Evolutionary conservation across 1,284 basidiomycete genomes (phyloP).

Genomic region (Moniliella sp.): DNA sequence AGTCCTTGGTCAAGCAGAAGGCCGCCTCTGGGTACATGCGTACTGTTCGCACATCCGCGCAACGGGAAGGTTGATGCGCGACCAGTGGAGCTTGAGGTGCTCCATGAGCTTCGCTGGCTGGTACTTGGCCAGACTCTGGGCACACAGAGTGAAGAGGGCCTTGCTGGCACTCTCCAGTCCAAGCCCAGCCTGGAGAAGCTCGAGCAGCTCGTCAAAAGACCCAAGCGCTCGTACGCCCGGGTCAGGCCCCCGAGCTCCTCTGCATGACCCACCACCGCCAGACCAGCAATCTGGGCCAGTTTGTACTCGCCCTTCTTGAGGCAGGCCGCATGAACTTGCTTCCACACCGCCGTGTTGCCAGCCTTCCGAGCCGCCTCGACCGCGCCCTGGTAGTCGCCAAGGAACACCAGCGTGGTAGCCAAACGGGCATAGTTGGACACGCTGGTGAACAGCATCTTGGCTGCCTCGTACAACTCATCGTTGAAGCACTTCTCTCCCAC

Average conservation of each 20-base stretch:
- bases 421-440: slow-evolving; percentile 96
- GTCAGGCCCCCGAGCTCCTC: slow-evolving; percentile 72
- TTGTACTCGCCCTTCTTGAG: slow-evolving; percentile 93
- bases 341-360: slow-evolving; percentile 98
- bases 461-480: slow-evolving; percentile 88
- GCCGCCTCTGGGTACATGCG: slow-evolving; percentile 96
- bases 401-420: slow-evolving; percentile 91
- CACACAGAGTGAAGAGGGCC: slow-evolving; percentile 65
- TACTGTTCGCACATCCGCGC: slow-evolving; percentile 79
- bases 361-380: slow-evolving; percentile 97
- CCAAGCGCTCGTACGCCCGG: slow-evolving; percentile 66
- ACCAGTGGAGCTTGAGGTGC: slow-evolving; percentile 88
- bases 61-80: slow-evolving; percentile 84
- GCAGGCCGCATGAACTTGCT: slow-evolving; percentile 95
- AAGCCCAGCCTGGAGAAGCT: slow-evolving; percentile 73
- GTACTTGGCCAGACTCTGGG: too few relatives aligned
- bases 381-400: slow-evolving; percentile 89
- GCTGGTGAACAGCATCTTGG: slow-evolving; percentile 79
- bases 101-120: slow-evolving; percentile 95
- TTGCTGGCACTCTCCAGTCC: slow-evolving; percentile 80
- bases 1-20: slow-evolving; percentile 93
- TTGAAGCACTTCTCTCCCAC: slow-evolving; percentile 99
- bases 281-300: slow-evolving; percentile 60
- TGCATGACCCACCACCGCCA: slow-evolving; percentile 38
- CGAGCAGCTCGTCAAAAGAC: slow-evolving; percentile 86